Evolutionary conservation across 345 rosid genomes (phyloP).

Genomic region (Ceriops zippeliana): DNA sequence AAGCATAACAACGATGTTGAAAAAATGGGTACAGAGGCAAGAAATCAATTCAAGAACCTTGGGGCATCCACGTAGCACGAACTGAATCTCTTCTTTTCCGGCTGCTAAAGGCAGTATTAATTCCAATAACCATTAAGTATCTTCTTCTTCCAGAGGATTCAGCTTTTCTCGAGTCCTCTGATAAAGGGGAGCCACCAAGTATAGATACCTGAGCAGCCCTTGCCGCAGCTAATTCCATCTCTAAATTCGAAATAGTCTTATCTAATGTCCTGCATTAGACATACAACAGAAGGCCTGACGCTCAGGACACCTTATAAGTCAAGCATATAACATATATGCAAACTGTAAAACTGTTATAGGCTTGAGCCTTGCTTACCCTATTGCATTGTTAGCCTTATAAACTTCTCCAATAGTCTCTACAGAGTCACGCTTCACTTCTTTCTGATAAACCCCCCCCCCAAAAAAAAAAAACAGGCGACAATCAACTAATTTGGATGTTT

Average conservation of each 20-base stretch:
- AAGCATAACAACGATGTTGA: not conserved
- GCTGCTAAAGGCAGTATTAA: slow-evolving; percentile 95
- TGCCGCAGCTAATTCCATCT: slow-evolving; percentile 98
- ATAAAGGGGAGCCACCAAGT: slow-evolving; percentile 60
- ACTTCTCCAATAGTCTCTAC: slow-evolving; percentile 69
- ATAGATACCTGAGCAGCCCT: slow-evolving; percentile 75
- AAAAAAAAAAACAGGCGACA: slow-evolving; percentile 33
- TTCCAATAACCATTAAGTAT: slow-evolving; percentile 84
- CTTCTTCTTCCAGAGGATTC: slow-evolving; percentile 49
- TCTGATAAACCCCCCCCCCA: slow-evolving; percentile 43
- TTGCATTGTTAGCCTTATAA: slow-evolving; percentile 64
- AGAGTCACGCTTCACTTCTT: slow-evolving; percentile 61
- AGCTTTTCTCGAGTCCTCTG: slow-evolving; percentile 46
- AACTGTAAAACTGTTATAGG: not conserved
- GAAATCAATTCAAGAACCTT: slow-evolving; percentile 46
- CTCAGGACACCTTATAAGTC: slow-evolving; percentile 5
- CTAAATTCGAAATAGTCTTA: slow-evolving; percentile 87
- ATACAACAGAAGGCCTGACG: slow-evolving; percentile 13
- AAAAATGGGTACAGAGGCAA: not conserved
- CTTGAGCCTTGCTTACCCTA: slow-evolving; percentile 60
- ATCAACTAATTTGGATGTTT: slow-evolving; percentile 2
- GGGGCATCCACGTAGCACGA: slow-evolving; percentile 96
- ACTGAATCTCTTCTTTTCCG: slow-evolving; percentile 90
- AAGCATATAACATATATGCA: not conserved
- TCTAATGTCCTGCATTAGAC: slow-evolving; percentile 60